Conservation (phyloP, 129 eudicot genomes). For the Logfia minima region DNA sequence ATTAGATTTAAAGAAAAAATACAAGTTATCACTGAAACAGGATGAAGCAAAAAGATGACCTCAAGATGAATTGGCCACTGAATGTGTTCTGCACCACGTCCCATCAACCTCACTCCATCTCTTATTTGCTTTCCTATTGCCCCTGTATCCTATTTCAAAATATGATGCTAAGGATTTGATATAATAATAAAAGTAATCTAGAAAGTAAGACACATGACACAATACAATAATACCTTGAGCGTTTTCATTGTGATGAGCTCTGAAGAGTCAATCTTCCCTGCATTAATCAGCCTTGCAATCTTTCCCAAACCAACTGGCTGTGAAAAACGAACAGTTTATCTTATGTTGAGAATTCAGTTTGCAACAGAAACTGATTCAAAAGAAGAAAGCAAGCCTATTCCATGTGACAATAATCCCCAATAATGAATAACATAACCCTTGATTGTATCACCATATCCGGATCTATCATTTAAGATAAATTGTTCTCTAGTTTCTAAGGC, state of each 20-base stretch:
- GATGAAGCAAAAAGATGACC: slow-evolving; percentile 39
- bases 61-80: slow-evolving; percentile 95
- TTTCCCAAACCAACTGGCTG: slow-evolving; percentile 99
- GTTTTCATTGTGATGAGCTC: slow-evolving; percentile 96
- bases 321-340: slow-evolving; percentile 14
- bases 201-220: neutral
- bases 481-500: neutral
- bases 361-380: neutral
- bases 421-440: neutral
- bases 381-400: neutral
- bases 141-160: slow-evolving; percentile 64
- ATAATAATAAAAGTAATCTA: neutral
- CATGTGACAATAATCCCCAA: neutral
- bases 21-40: neutral
- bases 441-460: neutral
- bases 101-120: slow-evolving; percentile 96
- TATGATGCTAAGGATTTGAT: neutral
- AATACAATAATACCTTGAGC: slow-evolving; percentile 54
- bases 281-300: slow-evolving; percentile 88
- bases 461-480: neutral
- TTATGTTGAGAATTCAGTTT: neutral
- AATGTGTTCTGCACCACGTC: slow-evolving; percentile 86
- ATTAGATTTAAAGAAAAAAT: neutral
- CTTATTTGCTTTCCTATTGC: slow-evolving; percentile 93
- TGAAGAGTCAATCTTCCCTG: slow-evolving; percentile 93